Evolutionary conservation across 768 basidiomycete species (phyloP).

Genomic region (Xanthoconium purpureum): DNA sequence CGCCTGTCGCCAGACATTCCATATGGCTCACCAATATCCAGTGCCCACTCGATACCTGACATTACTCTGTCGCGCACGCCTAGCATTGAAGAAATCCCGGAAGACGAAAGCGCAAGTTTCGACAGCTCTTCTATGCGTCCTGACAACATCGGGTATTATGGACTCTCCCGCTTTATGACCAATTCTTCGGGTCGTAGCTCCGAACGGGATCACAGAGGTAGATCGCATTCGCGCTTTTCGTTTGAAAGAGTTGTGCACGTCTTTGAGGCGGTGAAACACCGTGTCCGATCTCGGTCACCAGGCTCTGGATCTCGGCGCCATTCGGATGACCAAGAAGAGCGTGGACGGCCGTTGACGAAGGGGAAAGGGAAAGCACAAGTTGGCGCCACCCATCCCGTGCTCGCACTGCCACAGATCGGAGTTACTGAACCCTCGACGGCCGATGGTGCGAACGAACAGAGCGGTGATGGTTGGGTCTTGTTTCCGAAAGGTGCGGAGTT

Average conservation of each 20-base stretch:
- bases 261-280: conserved; percentile 43
- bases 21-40: conserved; percentile 10
- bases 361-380: conserved; percentile 29
- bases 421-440: conserved; percentile 30
- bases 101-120: conserved; percentile 26
- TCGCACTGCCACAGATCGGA: conserved; percentile 23
- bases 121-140: conserved; percentile 4
- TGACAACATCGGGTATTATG: conserved; percentile 9
- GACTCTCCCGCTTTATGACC: conserved; percentile 14
- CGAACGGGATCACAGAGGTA: conserved; percentile 30
- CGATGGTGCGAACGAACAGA: conserved; percentile 29
- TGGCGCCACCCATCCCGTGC: background rate
- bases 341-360: conserved; percentile 31
- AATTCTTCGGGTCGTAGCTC: conserved; percentile 15
- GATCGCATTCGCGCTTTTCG: conserved; percentile 47
- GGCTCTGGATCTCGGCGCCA: conserved; percentile 9
- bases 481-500: conserved; percentile 69
- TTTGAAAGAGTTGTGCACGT: conserved; percentile 50
- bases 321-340: conserved; percentile 10
- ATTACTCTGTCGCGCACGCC: conserved; percentile 36
- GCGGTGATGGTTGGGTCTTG: conserved; percentile 70
- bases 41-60: conserved; percentile 3
- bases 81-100: conserved; percentile 42
- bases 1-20: conserved; percentile 1
- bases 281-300: conserved; percentile 49